Evolutionary conservation across 2,329 filamentous ascomycete species (phyloP).

Genomic region (Pleoardoris graminearum): DNA sequence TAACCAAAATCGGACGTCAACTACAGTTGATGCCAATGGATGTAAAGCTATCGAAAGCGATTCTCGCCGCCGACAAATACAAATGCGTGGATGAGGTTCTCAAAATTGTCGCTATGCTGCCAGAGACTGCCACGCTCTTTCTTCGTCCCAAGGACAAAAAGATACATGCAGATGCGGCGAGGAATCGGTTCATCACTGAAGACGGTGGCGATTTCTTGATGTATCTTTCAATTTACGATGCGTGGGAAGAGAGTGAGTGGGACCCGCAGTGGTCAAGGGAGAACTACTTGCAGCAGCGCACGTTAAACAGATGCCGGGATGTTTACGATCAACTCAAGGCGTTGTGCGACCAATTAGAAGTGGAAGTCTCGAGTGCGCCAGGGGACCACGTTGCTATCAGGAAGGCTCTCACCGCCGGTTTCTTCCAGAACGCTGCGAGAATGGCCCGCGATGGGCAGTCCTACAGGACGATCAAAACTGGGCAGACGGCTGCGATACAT

Average conservation of each 20-base stretch:
- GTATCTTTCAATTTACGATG: constrained; percentile 86
- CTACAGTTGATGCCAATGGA: constrained; percentile 96
- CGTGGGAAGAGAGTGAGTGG: constrained; percentile 92
- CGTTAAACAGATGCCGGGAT: constrained; percentile 84
- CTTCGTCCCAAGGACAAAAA: constrained; percentile 97
- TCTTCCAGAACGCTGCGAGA: constrained; percentile 89
- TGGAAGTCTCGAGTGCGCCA: constrained; percentile 69
- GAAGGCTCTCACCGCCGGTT: constrained; percentile 85
- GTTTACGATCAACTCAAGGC: constrained; percentile 91
- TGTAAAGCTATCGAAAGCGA: constrained; percentile 85
- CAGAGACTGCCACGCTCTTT: constrained; percentile 86
- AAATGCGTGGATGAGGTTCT: constrained; percentile 94
- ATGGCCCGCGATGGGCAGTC: constrained; percentile 81
- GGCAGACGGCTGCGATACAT: constrained; percentile 87
- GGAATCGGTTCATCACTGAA: constrained; percentile 83
- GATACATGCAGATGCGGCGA: constrained; percentile 88
- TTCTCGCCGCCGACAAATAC: constrained; percentile 85
- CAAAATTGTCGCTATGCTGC: constrained; percentile 91
- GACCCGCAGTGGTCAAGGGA: constrained; percentile 84
- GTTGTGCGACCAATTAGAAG: constrained; percentile 90
- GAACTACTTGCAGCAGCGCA: constrained; percentile 91
- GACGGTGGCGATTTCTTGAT: constrained; percentile 90
- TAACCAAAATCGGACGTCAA: constrained; percentile 88
- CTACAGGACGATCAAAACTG: constrained; percentile 91
- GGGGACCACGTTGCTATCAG: constrained; percentile 78